Conservation (phyloP, 2,329 filamentous ascomycete species). For the Arthrobotrys sinensis region DNA sequence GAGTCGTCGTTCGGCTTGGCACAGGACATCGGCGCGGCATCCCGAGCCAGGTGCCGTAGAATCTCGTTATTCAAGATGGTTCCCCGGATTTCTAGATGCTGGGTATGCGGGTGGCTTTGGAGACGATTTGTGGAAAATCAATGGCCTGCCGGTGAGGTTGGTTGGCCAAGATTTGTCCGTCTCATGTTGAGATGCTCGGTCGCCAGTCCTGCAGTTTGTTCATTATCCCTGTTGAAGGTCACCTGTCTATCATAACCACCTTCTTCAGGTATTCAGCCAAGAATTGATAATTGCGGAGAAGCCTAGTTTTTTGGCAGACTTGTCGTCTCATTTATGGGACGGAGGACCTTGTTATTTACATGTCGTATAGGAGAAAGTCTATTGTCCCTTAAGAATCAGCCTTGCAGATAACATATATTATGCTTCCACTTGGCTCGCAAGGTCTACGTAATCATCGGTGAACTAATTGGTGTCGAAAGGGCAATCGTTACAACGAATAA, state of each 20-base stretch:
- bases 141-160: not conserved
- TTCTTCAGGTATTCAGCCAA: too few species aligned
- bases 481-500: too few species aligned
- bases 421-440: not conserved
- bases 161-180: constrained; percentile 44
- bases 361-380: not conserved
- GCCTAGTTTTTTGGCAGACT: constrained; percentile 7
- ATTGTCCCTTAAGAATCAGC: too few species aligned
- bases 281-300: constrained; percentile 32
- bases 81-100: constrained; percentile 13
- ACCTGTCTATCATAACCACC: not conserved
- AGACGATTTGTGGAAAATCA: constrained; percentile 60
- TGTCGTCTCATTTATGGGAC: constrained; percentile 30
- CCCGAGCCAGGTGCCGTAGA: constrained; percentile 16
- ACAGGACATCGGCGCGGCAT: constrained; percentile 53
- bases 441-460: not conserved
- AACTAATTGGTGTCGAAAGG: too few species aligned
- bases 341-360: constrained; percentile 16
- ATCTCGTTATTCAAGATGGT: constrained; percentile 12
- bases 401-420: too few species aligned
- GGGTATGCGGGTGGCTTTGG: constrained; percentile 6
- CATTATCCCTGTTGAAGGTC: not conserved
- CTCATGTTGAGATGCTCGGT: constrained; percentile 6
- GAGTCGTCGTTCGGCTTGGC: constrained; percentile 23
- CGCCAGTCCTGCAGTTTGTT: too few species aligned